phyloP scores from a whole-genome alignment of 2,329 filamentous ascomycete species.

The Cyphellophora attinorum region DNA sequence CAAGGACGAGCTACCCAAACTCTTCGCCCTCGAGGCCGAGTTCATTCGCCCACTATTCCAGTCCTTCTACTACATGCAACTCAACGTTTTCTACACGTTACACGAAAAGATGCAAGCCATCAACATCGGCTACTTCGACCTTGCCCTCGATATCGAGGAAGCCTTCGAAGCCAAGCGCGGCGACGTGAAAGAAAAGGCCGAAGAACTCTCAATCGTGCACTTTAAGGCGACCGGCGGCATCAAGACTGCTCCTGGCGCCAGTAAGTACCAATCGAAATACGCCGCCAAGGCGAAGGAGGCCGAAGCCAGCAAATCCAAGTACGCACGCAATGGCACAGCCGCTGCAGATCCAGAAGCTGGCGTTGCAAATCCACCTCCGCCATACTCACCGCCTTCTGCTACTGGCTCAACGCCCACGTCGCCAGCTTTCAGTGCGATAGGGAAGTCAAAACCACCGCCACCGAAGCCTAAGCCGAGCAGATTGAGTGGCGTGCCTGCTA shows the following conservation, averaged over 20 bases:
- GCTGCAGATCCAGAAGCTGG: constrained; percentile 26
- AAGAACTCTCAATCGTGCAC: constrained; percentile 73
- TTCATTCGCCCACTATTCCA: constrained; percentile 97
- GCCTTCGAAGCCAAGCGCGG: constrained; percentile 84
- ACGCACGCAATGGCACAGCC: constrained; percentile 2
- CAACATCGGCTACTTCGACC: constrained; percentile 95
- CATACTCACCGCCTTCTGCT: constrained; percentile 49
- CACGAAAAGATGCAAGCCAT: constrained; percentile 97
- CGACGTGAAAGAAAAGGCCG: constrained; percentile 77
- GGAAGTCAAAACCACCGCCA: constrained; percentile 54
- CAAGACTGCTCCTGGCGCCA: constrained; percentile 20
- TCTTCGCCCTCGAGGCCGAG: constrained; percentile 81
- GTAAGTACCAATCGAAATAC: constrained; percentile 14
- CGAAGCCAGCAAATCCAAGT: constrained; percentile 26
- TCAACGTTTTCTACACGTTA: constrained; percentile 97
- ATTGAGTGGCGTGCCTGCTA: constrained; percentile 54
- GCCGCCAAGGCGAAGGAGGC: constrained; percentile 21
- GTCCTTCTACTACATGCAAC: constrained; percentile 99
- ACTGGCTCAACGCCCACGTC: constrained; percentile 30
- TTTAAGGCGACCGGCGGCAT: constrained; percentile 76
- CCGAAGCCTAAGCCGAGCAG: constrained; percentile 74
- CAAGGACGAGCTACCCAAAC: constrained; percentile 87
- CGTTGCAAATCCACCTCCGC: constrained; percentile 57
- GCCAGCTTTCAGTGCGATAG: constrained; percentile 38
- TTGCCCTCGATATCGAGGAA: constrained; percentile 82